These are phyloP conservation scores for Bipolaris victoriae DNA, from an alignment of 2,329 filamentous ascomycete genomes.

Conservation along the genomic window DNA sequence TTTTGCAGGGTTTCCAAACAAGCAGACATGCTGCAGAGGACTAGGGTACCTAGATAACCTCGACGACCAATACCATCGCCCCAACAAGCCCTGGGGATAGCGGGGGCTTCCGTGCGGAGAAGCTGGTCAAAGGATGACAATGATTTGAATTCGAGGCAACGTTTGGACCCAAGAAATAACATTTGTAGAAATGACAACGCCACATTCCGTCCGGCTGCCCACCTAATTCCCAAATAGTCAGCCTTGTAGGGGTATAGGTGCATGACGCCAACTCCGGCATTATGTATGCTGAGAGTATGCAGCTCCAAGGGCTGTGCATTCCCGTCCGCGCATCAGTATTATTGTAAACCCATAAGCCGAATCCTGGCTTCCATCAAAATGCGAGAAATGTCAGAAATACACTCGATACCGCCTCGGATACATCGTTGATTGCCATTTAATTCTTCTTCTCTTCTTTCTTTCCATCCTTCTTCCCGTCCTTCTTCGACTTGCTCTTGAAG, in stretches of 20 bases:
- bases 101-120: neutral
- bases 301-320: slow-evolving; percentile 11
- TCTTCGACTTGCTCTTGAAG: slow-evolving; percentile 40
- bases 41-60: neutral
- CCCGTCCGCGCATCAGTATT: slow-evolving; percentile 19
- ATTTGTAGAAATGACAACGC: slow-evolving; percentile 3
- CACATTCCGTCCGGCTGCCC: neutral
- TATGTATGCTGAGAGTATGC: slow-evolving; percentile 17
- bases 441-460: slow-evolving; percentile 25
- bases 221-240: slow-evolving; percentile 7
- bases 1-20: neutral
- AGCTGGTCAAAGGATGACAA: neutral
- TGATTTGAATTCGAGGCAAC: neutral
- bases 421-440: slow-evolving; percentile 2
- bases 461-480: slow-evolving; percentile 26
- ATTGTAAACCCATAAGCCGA: slow-evolving; percentile 18
- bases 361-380: slow-evolving; percentile 13
- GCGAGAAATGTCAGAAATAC: slow-evolving; percentile 17
- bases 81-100: neutral
- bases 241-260: slow-evolving; percentile 12
- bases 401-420: slow-evolving; percentile 3
- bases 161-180: neutral
- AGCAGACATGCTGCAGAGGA: neutral
- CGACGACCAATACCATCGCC: neutral
- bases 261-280: slow-evolving; percentile 6